These are phyloP conservation scores for Colletotrichum gloeosporioides DNA, from an alignment of 2,329 filamentous ascomycete species.

Conservation along the genomic window DNA sequence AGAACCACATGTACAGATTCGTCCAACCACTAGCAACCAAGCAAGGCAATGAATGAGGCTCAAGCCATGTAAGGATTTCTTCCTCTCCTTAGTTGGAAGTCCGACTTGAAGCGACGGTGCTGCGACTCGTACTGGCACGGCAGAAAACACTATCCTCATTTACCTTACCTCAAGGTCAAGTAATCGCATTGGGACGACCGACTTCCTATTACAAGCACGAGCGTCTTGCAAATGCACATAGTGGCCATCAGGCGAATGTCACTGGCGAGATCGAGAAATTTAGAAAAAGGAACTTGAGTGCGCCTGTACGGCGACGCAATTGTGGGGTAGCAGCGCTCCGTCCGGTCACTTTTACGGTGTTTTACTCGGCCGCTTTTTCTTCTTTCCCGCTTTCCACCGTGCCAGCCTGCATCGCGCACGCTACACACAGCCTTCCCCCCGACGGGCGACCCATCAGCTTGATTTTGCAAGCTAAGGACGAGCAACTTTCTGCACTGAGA, in stretches of 20 bases:
- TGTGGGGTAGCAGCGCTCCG: conserved; percentile 2
- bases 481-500: background rate
- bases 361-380: conserved; percentile 18
- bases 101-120: background rate
- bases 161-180: background rate
- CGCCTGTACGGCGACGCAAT: background rate
- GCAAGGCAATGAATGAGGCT: background rate
- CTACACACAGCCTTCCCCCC: background rate
- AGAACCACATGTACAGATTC: background rate
- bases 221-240: background rate
- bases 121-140: background rate
- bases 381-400: background rate
- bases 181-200: background rate
- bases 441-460: background rate
- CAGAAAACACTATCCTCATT: background rate
- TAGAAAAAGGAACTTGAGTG: background rate
- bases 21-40: background rate
- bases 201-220: background rate
- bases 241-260: background rate
- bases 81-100: background rate
- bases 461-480: background rate
- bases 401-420: background rate
- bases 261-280: background rate
- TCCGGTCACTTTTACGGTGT: conserved; percentile 8
- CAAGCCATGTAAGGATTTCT: background rate